A percentile compares a stretch with the other conserved stretches of the same genome.
Conservation (phyloP, 208 protist species). For the Naegleria lovaniensis region DNA sequence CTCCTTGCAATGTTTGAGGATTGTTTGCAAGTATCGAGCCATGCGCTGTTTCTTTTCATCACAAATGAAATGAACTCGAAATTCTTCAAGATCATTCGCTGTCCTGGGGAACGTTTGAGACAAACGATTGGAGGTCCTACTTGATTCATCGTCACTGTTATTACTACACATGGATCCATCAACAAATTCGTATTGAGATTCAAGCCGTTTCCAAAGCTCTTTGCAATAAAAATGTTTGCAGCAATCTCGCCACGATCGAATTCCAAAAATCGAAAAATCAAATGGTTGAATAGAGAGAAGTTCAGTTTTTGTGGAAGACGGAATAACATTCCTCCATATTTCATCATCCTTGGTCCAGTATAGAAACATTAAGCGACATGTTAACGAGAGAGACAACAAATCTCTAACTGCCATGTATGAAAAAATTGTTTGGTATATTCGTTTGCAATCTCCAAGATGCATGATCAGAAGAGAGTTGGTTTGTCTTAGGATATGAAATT, state of each 20-base stretch:
- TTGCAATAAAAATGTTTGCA: background rate
- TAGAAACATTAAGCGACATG: background rate
- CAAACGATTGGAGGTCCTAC: background rate
- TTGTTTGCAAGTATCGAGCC: background rate
- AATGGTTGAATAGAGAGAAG: background rate
- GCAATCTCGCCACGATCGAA: background rate
- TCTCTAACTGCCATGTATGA: background rate
- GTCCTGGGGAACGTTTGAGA: background rate
- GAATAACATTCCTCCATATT: background rate
- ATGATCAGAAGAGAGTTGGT: background rate
- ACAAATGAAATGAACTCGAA: background rate
- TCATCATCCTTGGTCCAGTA: background rate
- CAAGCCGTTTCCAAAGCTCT: background rate
- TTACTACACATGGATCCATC: background rate
- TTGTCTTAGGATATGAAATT: background rate
- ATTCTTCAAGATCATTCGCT: background rate
- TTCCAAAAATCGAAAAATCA: background rate
- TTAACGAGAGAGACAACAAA: background rate
- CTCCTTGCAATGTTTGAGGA: background rate
- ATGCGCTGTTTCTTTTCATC: background rate
- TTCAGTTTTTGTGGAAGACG: background rate
- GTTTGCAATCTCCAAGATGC: background rate
- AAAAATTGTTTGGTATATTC: background rate
- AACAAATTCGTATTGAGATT: background rate
- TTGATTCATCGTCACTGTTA: background rate